Evolutionary conservation across 208 protist species (phyloP), one percentile per base, ranked within the genome.

Genomic region (Leishmania martiniquensis): DNA sequence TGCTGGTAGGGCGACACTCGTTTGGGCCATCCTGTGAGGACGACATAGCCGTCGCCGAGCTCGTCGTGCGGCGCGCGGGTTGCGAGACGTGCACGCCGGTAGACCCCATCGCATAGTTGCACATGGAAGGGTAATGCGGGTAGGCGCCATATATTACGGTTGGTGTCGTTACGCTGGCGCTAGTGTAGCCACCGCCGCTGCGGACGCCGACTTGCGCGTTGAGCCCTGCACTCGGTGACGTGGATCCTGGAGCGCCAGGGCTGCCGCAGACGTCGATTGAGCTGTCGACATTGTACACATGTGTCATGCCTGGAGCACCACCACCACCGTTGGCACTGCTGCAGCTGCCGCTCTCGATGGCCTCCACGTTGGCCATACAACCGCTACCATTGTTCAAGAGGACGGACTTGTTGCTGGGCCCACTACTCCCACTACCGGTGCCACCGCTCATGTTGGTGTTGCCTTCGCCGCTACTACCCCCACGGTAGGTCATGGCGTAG

Each of bases 121-220:
- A 22, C 65, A 5, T 34, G 65, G 65, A 52, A 13, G 65, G 65
- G 65, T 70, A 39, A 62, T 55, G 67, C 12, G 3, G 39, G 76
- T 52, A 49, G 67, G 13, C 4, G 45, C 34, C 6, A 25, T 66
- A 44, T 15, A 42, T 37, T 0, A 4, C 34, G 5, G 15, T 42
- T 20, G 34, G 15, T 5, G 34, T 25, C 34, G 60, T 3, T 66
- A 34, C 34, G 34, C 5, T 39, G 32, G 34, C 13, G 29, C 55
- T 25, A 62, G 34, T 37, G 55, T 17, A 22, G 17, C 55, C 55
- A 32, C 9, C 55, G 10, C 55, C 3, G 55, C n/a, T 34, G 55
- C n/a, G 10, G n/a, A 29, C n/a, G n/a, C 55, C 10, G n/a, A 62
- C n/a, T n/a, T 7, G 55, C 55, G 10, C 55, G n/a, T 62, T 62